Percentiles rank a stretch among this genome's conserved stretches.
Evolutionary conservation across 176 grass and related monocot genomes (phyloP).

Genomic region (Dactylis glomerata): DNA sequence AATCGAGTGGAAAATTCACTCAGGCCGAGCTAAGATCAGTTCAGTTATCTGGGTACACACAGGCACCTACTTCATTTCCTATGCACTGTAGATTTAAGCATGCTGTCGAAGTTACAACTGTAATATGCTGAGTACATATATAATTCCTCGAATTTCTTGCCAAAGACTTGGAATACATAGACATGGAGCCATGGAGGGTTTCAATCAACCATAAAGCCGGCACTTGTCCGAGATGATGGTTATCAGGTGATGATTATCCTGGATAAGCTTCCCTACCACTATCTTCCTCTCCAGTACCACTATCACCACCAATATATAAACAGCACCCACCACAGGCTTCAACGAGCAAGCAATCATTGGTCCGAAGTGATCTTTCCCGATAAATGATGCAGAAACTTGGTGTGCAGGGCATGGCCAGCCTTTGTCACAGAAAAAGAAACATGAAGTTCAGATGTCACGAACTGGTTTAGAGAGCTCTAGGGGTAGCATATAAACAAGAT

Average conservation of each 20-base stretch:
- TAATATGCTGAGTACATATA: background rate
- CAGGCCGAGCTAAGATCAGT: background rate
- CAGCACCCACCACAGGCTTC: background rate
- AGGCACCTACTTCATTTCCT: background rate
- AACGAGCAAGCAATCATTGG: conserved; percentile 25
- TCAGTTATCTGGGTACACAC: background rate
- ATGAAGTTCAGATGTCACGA: background rate
- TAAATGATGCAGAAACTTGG: conserved; percentile 42
- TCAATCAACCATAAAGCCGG: background rate
- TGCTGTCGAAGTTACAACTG: background rate
- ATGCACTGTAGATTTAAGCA: background rate
- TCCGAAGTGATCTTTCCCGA: background rate
- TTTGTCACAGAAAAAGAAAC: conserved; percentile 29
- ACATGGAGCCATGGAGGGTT: background rate
- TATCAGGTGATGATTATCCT: conserved; percentile 5
- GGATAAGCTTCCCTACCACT: background rate
- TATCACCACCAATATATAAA: background rate
- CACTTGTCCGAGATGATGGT: background rate
- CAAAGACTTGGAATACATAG: background rate
- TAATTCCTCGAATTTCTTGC: background rate
- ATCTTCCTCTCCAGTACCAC: background rate
- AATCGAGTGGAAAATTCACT: background rate
- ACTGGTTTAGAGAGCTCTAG: background rate
- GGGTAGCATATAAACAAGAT: background rate
- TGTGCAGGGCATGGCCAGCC: conserved; percentile 64